Evolutionary conservation across 306 rosid species (phyloP).

Genomic region (Adenanthera pavonina): DNA sequence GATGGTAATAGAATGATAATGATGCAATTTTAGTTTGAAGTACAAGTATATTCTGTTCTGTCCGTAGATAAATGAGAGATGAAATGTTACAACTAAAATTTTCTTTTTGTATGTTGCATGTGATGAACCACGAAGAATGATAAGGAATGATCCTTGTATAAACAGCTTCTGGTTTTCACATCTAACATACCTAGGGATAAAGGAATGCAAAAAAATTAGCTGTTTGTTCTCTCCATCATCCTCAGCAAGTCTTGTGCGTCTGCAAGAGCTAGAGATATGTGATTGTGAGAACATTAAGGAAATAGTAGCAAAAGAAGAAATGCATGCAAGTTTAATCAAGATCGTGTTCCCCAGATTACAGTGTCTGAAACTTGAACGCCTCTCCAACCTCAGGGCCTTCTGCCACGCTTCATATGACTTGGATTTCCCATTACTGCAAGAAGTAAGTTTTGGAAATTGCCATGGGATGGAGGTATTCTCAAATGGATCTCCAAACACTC

Average conservation of each 20-base stretch:
- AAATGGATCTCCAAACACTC: slow-evolving; percentile 14
- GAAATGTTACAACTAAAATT: background rate
- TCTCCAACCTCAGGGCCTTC: slow-evolving; percentile 28
- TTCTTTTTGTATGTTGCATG: slow-evolving; percentile 5
- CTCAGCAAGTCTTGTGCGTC: slow-evolving; percentile 26
- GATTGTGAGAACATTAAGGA: slow-evolving; percentile 18
- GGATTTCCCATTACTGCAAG: slow-evolving; percentile 32
- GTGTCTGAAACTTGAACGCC: slow-evolving; percentile 20
- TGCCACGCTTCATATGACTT: slow-evolving; percentile 27
- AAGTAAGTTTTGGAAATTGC: slow-evolving; percentile 24
- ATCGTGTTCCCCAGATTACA: slow-evolving; percentile 21
- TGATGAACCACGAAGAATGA: background rate
- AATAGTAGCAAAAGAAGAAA: slow-evolving; percentile 14
- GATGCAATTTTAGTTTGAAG: background rate
- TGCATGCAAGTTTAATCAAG: background rate
- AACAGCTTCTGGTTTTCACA: slow-evolving; percentile 21
- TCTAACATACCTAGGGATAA: slow-evolving; percentile 26
- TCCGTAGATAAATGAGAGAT: background rate
- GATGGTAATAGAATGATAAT: background rate
- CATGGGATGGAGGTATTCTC: slow-evolving; percentile 33
- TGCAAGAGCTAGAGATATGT: slow-evolving; percentile 33
- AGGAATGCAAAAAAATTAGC: slow-evolving; percentile 17
- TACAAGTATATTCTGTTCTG: background rate
- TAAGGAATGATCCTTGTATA: background rate
- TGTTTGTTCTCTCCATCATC: slow-evolving; percentile 34